Percentiles rank a stretch among this genome's conserved stretches.
phyloP scores from a whole-genome alignment of 1,284 basidiomycete genomes.

The Ustilago nuda region DNA sequence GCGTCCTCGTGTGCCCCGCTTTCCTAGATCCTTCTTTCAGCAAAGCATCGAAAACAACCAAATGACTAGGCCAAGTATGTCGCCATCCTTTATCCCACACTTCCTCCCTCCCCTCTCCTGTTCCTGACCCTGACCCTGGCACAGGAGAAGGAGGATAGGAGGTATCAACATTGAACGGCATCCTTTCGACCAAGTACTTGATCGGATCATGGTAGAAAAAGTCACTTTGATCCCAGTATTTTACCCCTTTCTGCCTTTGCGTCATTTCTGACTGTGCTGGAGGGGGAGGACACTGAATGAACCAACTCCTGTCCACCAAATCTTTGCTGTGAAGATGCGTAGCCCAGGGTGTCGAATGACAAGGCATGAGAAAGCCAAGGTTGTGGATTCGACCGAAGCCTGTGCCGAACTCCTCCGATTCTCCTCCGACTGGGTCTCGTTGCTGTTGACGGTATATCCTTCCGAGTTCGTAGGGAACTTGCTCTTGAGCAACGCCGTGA shows the following conservation, averaged over 20 bases:
- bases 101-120: background rate
- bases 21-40: constrained; percentile 69
- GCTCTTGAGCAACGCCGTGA: constrained; percentile 55
- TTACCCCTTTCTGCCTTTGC: constrained; percentile 34
- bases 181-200: constrained; percentile 76
- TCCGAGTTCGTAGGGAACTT: constrained; percentile 39
- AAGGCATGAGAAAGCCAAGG: constrained; percentile 91
- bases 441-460: constrained; percentile 31
- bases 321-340: constrained; percentile 80
- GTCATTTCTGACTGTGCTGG: constrained; percentile 17
- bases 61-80: constrained; percentile 82
- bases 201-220: constrained; percentile 83
- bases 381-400: constrained; percentile 70
- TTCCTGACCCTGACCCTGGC: no score
- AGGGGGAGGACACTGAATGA: constrained; percentile 55
- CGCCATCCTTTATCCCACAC: constrained; percentile 71
- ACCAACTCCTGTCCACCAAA: constrained; percentile 51
- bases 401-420: constrained; percentile 29
- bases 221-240: constrained; percentile 85
- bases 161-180: constrained; percentile 76
- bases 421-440: constrained; percentile 67
- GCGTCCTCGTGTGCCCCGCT: constrained; percentile 69
- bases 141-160: constrained; percentile 73
- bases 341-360: constrained; percentile 96
- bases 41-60: constrained; percentile 83